These are phyloP conservation scores for Paraleonurus japonicus DNA, from an alignment of 257 asterid genomes.

Conservation along the genomic window DNA sequence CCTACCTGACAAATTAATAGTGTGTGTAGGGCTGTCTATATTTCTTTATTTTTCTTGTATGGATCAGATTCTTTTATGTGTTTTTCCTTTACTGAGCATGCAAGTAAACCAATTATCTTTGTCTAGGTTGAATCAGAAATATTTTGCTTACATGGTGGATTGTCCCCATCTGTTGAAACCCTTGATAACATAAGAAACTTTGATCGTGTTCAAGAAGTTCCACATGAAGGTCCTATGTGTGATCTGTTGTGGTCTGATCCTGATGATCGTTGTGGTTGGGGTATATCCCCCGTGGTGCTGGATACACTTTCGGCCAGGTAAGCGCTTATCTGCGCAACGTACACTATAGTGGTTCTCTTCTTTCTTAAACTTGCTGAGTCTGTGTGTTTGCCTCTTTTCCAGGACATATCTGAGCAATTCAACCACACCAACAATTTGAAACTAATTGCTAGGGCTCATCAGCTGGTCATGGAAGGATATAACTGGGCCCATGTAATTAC, in stretches of 20 bases:
- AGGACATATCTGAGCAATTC: slow-evolving; percentile 98
- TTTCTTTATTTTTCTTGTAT: no score
- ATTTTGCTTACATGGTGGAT: slow-evolving; percentile 92
- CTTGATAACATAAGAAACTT: slow-evolving; percentile 90
- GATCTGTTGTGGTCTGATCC: slow-evolving; percentile 98
- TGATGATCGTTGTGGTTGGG: slow-evolving; percentile 99
- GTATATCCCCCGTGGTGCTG: slow-evolving; percentile 98
- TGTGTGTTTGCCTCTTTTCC: slow-evolving; percentile 22
- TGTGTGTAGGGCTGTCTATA: not conserved
- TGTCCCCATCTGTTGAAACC: slow-evolving; percentile 93
- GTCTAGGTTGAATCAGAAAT: slow-evolving; percentile 94
- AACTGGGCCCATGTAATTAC: slow-evolving; percentile 92
- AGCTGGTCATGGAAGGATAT: slow-evolving; percentile 97
- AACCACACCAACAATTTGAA: slow-evolving; percentile 81
- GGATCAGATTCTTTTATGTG: not conserved
- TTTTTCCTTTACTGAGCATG: slow-evolving; percentile 6
- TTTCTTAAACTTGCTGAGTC: slow-evolving; percentile 5
- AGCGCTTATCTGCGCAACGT: slow-evolving; percentile 13
- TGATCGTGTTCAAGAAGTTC: slow-evolving; percentile 99
- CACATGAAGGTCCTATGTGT: slow-evolving; percentile 99
- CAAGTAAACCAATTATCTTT: not conserved
- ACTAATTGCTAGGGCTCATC: slow-evolving; percentile 95
- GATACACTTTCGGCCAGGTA: slow-evolving; percentile 97
- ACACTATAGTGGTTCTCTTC: slow-evolving; percentile 11
- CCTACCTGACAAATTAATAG: not conserved